Evolutionary conservation across 1,284 basidiomycete genomes (phyloP).

Genomic region (Ganoderma lucidum): DNA sequence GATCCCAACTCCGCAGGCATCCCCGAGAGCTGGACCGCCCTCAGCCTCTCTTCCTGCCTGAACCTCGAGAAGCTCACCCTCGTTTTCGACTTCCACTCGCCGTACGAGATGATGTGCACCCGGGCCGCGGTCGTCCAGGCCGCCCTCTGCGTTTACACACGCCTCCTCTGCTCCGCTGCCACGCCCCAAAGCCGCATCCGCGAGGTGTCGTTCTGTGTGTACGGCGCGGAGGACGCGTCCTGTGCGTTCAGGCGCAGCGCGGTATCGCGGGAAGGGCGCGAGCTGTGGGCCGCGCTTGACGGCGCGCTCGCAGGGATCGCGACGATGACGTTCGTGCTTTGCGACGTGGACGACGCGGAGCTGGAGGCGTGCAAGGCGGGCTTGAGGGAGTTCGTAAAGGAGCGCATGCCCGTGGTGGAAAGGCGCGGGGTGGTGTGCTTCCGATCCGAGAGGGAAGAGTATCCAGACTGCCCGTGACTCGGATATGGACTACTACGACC

Average conservation of each 20-base stretch:
- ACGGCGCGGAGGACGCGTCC: conserved; percentile 1
- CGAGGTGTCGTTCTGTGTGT: conserved; percentile 15
- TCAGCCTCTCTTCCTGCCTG: conserved; percentile 5
- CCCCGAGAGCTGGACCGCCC: neutral
- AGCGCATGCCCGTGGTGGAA: conserved; percentile 6
- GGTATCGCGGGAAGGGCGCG: neutral
- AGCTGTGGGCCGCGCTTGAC: conserved; percentile 18
- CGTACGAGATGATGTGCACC: conserved; percentile 4
- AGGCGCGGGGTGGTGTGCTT: neutral
- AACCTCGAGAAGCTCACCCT: conserved; percentile 13
- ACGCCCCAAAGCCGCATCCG: neutral
- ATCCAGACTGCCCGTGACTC: neutral
- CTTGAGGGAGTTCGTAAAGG: conserved; percentile 2
- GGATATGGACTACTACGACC: no score
- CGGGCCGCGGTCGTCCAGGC: conserved; percentile 5
- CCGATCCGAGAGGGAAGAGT: neutral
- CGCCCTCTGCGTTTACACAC: conserved; percentile 13
- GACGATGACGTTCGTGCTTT: conserved; percentile 10
- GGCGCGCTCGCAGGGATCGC: conserved; percentile 10
- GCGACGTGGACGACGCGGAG: conserved; percentile 13
- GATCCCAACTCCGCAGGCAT: neutral
- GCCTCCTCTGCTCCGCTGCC: neutral
- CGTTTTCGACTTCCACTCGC: conserved; percentile 11
- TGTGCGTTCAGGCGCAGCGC: conserved; percentile 3
- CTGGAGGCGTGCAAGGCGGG: neutral